Conservation (phyloP, 2,329 filamentous ascomycete species). For the Fusarium sublunatum region DNA sequence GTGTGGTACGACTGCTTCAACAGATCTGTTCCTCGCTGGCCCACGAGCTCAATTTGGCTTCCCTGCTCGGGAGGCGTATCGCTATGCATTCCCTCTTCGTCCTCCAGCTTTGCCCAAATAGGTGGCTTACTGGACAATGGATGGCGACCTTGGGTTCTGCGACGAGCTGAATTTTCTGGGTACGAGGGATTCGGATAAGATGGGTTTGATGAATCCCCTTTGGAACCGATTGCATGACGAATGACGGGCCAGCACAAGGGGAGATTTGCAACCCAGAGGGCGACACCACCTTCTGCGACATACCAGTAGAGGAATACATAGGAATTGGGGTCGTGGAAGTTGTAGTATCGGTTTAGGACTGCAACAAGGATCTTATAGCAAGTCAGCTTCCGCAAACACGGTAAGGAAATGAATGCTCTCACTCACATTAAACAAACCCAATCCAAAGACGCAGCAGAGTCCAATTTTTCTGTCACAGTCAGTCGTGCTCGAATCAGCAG, state of each 20-base stretch:
- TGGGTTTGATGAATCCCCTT: slow-evolving; percentile 38
- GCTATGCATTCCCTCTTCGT: slow-evolving; percentile 36
- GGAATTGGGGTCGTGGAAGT: slow-evolving; percentile 67
- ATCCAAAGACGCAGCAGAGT: slow-evolving; percentile 64
- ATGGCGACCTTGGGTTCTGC: slow-evolving; percentile 26
- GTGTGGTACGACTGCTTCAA: slow-evolving; percentile 26
- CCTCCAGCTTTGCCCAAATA: slow-evolving; percentile 48
- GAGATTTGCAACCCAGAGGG: slow-evolving; percentile 70
- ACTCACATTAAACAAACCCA: slow-evolving; percentile 61
- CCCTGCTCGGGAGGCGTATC: slow-evolving; percentile 35
- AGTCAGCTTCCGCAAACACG: not conserved
- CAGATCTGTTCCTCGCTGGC: slow-evolving; percentile 25
- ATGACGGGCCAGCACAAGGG: slow-evolving; percentile 70
- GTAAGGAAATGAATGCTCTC: not conserved
- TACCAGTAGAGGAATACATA: slow-evolving; percentile 70
- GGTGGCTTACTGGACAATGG: slow-evolving; percentile 40
- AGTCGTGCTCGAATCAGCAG: not conserved
- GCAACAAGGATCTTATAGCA: slow-evolving; percentile 64
- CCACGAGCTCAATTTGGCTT: slow-evolving; percentile 49
- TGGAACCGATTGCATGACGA: slow-evolving; percentile 53
- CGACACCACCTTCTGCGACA: slow-evolving; percentile 68
- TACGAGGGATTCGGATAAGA: slow-evolving; percentile 38
- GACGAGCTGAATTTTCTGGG: slow-evolving; percentile 34
- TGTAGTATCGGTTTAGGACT: slow-evolving; percentile 71
- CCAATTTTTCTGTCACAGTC: slow-evolving; percentile 59